Conservation (phyloP, 371 early-diverging fungal species). For the Mortierella sp. region DNA sequence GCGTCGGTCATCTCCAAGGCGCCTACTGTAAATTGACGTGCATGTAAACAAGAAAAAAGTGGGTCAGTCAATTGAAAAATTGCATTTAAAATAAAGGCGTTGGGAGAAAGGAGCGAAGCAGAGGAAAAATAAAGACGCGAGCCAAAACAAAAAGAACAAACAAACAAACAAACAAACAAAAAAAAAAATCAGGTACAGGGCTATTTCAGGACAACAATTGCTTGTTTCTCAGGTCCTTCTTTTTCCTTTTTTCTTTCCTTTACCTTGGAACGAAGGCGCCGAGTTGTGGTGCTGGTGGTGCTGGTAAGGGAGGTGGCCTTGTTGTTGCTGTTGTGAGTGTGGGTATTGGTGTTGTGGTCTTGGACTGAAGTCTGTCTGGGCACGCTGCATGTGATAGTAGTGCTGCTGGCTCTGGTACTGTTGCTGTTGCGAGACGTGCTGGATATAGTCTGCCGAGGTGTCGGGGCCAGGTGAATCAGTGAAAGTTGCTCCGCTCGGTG, state of each 20-base stretch:
- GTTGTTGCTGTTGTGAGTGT: background rate
- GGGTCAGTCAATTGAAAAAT: background rate
- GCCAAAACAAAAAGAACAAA: background rate
- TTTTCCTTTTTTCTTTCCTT: background rate
- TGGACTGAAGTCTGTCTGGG: background rate
- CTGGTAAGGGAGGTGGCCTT: constrained; percentile 19
- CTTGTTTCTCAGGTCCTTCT: background rate
- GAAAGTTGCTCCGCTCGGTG: constrained; percentile 10
- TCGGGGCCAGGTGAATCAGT: constrained; percentile 43
- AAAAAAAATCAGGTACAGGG: background rate
- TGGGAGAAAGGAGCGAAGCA: background rate
- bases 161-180: background rate
- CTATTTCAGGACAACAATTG: constrained; percentile 5
- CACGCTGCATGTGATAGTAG: background rate
- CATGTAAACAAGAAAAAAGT: background rate
- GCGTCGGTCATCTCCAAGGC: background rate
- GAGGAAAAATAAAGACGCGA: constrained; percentile 11
- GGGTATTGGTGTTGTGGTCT: constrained; percentile 10
- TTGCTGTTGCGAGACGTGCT: constrained; percentile 17
- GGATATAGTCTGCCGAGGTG: constrained; percentile 31
- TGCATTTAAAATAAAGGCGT: background rate
- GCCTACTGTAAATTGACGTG: background rate
- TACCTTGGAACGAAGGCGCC: constrained; percentile 20
- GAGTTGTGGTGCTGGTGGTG: constrained; percentile 36
- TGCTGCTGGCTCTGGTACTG: constrained; percentile 19